Conservation (phyloP, 192 early-diverging fungal species). For the Rhizoclosmatium globosum region DNA sequence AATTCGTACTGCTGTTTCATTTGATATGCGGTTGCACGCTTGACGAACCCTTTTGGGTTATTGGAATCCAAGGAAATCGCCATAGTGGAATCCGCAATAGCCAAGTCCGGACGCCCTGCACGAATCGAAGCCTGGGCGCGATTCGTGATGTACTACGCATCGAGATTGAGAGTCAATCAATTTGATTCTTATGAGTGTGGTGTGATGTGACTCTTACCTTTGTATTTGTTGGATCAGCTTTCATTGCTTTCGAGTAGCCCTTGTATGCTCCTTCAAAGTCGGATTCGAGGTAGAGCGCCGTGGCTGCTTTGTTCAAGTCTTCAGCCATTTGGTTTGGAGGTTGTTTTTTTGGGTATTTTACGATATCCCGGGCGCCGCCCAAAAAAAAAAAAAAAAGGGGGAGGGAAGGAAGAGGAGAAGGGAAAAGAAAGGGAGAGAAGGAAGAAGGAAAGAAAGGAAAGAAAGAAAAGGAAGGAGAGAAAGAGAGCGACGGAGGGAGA, state of each 20-base stretch:
- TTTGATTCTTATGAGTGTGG: too few species aligned
- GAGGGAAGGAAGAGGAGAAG: too few species aligned
- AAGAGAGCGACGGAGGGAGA: too few species aligned
- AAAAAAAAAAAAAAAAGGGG: too few species aligned
- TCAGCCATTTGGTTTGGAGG: neutral
- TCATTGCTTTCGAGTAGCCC: neutral
- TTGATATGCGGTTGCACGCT: neutral
- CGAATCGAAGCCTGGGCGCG: neutral
- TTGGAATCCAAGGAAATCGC: neutral
- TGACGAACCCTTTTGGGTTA: neutral
- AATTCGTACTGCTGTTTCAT: neutral
- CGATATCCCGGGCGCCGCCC: too few species aligned
- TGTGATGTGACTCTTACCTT: neutral
- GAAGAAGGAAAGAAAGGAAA: too few species aligned
- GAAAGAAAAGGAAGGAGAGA: too few species aligned
- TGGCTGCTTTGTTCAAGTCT: neutral
- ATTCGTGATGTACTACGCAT: neutral
- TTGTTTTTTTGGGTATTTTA: neutral
- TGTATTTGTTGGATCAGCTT: neutral
- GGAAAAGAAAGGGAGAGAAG: too few species aligned
- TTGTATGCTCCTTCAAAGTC: neutral
- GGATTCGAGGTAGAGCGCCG: neutral
- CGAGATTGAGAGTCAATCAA: too few species aligned
- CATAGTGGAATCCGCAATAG: neutral
- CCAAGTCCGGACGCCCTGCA: neutral